Conservation (phyloP, 2,329 filamentous ascomycete species). For the Thelonectria discophora region DNA sequence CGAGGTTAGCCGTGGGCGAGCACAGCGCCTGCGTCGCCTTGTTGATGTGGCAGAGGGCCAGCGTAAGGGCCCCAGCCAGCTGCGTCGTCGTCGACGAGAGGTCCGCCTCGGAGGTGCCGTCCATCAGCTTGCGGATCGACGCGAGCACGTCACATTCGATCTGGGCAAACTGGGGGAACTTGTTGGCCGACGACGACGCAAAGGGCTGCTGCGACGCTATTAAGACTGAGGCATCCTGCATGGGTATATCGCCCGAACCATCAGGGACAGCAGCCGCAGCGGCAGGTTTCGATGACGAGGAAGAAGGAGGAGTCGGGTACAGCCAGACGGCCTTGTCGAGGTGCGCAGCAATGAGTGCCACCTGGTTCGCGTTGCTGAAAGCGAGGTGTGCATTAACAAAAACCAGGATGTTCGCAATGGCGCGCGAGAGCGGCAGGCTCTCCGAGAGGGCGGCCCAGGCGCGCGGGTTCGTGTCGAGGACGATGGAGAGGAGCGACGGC, state of each 20-base stretch:
- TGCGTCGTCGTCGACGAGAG: slow-evolving; percentile 82
- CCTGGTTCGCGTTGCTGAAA: slow-evolving; percentile 91
- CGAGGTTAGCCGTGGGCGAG: slow-evolving; percentile 59
- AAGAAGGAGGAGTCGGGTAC: slow-evolving; percentile 68
- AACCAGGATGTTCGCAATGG: slow-evolving; percentile 88
- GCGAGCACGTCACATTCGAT: slow-evolving; percentile 83
- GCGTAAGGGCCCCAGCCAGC: slow-evolving; percentile 88
- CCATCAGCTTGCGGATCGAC: slow-evolving; percentile 78
- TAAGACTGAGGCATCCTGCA: slow-evolving; percentile 57
- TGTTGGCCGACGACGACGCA: slow-evolving; percentile 72
- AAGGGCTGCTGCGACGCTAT: slow-evolving; percentile 45
- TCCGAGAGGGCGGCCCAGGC: slow-evolving; percentile 85
- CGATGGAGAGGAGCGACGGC: slow-evolving; percentile 86
- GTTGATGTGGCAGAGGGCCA: slow-evolving; percentile 90
- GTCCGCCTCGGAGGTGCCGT: slow-evolving; percentile 70
- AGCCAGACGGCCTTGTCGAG: slow-evolving; percentile 88
- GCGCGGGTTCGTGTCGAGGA: slow-evolving; percentile 96
- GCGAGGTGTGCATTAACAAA: slow-evolving; percentile 97
- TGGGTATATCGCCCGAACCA: slow-evolving; percentile 63
- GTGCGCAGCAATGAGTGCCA: slow-evolving; percentile 91
- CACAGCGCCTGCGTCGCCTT: slow-evolving; percentile 75
- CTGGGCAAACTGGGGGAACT: slow-evolving; percentile 90
- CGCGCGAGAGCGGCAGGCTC: slow-evolving; percentile 81
- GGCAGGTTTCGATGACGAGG: slow-evolving; percentile 10
- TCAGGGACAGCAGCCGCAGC: slow-evolving; percentile 32